These are phyloP conservation scores for Ormosia semicastrata DNA, from an alignment of 306 rosid genomes.

Conservation along the genomic window DNA sequence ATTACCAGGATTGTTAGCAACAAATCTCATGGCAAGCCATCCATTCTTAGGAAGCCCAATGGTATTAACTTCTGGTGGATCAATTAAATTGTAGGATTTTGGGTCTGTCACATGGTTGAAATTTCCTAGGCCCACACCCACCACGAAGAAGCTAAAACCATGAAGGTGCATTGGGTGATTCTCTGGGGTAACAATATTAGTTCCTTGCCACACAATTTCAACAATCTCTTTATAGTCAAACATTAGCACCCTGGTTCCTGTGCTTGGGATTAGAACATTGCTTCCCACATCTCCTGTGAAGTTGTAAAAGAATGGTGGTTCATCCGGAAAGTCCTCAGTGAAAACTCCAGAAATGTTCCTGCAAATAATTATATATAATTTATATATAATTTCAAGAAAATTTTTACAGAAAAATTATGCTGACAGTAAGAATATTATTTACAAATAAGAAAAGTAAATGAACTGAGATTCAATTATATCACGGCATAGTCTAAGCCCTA, in stretches of 20 bases:
- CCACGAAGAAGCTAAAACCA: constrained; percentile 44
- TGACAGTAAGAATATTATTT: background rate
- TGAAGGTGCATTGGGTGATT: constrained; percentile 58
- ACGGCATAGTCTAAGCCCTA: no score
- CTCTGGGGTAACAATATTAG: constrained; percentile 31
- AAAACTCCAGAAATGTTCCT: constrained; percentile 38
- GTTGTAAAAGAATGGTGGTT: constrained; percentile 32
- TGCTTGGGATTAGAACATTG: constrained; percentile 9
- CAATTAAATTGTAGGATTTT: constrained; percentile 30
- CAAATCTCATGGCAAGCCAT: no score
- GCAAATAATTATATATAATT: background rate
- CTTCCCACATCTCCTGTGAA: constrained; percentile 38
- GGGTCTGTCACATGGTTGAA: constrained; percentile 26
- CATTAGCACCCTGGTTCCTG: constrained; percentile 27
- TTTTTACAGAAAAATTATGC: background rate
- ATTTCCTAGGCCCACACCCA: constrained; percentile 37
- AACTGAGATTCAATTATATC: no score
- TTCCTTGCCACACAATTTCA: constrained; percentile 51
- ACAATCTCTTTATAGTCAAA: constrained; percentile 34
- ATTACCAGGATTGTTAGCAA: no score
- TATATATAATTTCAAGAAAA: background rate
- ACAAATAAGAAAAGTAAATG: no score
- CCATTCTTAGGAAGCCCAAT: no score
- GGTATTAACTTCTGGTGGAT: no score
- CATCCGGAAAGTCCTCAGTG: constrained; percentile 24